phyloP scores from a whole-genome alignment of 495 filamentous ascomycete species.

The Penicillium malachiteum region DNA sequence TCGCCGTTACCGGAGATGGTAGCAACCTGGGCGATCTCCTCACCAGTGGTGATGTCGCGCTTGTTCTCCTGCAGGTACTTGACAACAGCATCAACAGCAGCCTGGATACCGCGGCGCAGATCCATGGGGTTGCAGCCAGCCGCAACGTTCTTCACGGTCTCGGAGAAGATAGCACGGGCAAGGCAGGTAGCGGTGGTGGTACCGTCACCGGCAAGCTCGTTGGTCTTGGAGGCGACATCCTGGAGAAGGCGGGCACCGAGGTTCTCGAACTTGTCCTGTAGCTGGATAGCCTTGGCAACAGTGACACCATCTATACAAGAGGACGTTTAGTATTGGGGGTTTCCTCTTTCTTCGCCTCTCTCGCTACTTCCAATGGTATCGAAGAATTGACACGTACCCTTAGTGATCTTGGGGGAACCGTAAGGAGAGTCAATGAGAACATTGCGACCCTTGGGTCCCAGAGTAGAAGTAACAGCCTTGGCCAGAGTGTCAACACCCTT shows the following conservation, averaged over 20 bases:
- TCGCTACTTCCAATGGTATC: neutral
- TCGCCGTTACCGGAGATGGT: constrained; percentile 98
- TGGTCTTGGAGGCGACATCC: constrained; percentile 98
- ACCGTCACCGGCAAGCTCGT: constrained; percentile 97
- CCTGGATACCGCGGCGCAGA: constrained; percentile 91
- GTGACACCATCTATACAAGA: constrained; percentile 77
- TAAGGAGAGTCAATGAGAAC: constrained; percentile 97
- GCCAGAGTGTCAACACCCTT: constrained; percentile 95
- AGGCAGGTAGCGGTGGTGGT: constrained; percentile 97
- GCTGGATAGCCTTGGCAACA: constrained; percentile 84
- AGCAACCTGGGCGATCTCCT: constrained; percentile 96
- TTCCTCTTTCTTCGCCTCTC: too few relatives aligned
- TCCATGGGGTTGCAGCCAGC: constrained; percentile 99
- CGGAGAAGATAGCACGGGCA: constrained; percentile 97
- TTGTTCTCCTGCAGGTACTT: constrained; percentile 91
- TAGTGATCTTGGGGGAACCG: constrained; percentile 98
- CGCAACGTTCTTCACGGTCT: constrained; percentile 99
- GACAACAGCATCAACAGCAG: constrained; percentile 91
- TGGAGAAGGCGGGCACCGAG: constrained; percentile 94
- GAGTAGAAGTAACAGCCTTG: constrained; percentile 92
- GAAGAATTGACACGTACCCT: constrained; percentile 60
- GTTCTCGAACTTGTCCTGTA: constrained; percentile 99
- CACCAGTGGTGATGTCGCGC: constrained; percentile 94
- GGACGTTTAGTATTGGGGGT: neutral
- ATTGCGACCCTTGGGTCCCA: constrained; percentile 97